Percentiles rank a stretch among this genome's conserved stretches.
Conservation (phyloP, 768 basidiomycete genomes). For the Rhodocollybia butyracea region DNA sequence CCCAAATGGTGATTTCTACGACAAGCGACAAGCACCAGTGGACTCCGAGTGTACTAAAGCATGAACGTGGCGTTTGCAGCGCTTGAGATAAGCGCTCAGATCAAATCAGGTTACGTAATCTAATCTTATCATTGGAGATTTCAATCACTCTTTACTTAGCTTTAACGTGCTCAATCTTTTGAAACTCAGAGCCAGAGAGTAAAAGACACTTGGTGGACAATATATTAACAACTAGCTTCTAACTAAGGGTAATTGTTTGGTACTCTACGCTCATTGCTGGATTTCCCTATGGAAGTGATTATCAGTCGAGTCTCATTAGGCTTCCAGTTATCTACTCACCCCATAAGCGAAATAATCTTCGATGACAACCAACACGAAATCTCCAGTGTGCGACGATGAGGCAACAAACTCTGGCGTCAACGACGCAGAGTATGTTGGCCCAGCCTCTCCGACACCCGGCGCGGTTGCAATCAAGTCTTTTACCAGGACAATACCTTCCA, state of each 20-base stretch:
- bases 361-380: not conserved
- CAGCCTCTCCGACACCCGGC: not conserved
- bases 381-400: not conserved
- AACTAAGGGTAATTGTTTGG: not conserved
- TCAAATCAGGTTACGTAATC: too few relatives aligned
- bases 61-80: too few relatives aligned
- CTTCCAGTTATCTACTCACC: not conserved
- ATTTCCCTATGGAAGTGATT: not conserved
- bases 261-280: not conserved
- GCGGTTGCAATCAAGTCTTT: not conserved
- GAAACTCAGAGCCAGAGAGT: too few relatives aligned
- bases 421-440: not conserved
- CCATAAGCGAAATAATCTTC: not conserved
- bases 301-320: not conserved
- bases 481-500: not conserved
- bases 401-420: not conserved
- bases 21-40: too few relatives aligned
- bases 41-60: too few relatives aligned
- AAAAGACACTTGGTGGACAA: too few relatives aligned
- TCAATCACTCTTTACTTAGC: too few relatives aligned
- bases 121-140: too few relatives aligned
- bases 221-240: too few relatives aligned
- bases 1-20: too few relatives aligned
- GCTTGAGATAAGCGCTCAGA: too few relatives aligned
- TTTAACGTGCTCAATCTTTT: too few relatives aligned